A percentile compares a stretch with the other conserved stretches of the same genome.
These are phyloP conservation scores for Hypoxylon trugodes DNA, from an alignment of 495 filamentous ascomycete genomes.

Conservation along the genomic window DNA sequence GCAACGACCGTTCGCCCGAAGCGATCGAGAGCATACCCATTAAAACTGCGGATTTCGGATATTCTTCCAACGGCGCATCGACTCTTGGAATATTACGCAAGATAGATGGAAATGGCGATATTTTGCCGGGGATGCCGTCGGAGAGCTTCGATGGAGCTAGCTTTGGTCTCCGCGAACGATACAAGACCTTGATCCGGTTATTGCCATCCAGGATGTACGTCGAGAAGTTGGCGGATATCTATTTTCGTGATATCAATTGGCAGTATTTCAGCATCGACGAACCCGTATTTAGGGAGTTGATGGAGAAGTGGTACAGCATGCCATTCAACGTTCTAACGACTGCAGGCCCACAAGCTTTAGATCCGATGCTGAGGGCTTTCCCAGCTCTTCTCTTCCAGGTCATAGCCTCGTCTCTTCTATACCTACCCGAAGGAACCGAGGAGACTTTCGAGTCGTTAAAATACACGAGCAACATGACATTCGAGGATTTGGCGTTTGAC, in stretches of 20 bases:
- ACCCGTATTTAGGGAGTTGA: constrained; percentile 56
- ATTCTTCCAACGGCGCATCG: constrained; percentile 54
- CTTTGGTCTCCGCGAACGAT: constrained; percentile 56
- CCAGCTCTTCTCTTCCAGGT: constrained; percentile 67
- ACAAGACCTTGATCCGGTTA: constrained; percentile 61
- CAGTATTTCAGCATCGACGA: constrained; percentile 66
- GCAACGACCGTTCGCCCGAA: constrained; percentile 30
- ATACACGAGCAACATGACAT: constrained; percentile 66
- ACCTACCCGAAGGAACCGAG: constrained; percentile 57
- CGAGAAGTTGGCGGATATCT: constrained; percentile 61
- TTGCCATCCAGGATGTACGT: constrained; percentile 62
- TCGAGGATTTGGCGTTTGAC: constrained; percentile 64
- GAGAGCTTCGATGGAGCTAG: constrained; percentile 39
- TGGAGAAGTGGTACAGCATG: constrained; percentile 60
- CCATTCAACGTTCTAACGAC: constrained; percentile 54
- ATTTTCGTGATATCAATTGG: constrained; percentile 67
- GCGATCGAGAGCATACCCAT: constrained; percentile 34
- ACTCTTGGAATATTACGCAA: constrained; percentile 60
- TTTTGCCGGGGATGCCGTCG: constrained; percentile 38
- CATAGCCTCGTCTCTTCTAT: constrained; percentile 62
- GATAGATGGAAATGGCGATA: constrained; percentile 51
- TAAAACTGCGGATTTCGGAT: constrained; percentile 56
- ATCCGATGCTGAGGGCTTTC: constrained; percentile 57
- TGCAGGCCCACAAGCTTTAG: constrained; percentile 52
- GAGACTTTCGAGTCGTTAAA: constrained; percentile 61